Evolutionary conservation across 2,329 filamentous ascomycete genomes (phyloP).

Genomic region (Xylaria arbuscula): DNA sequence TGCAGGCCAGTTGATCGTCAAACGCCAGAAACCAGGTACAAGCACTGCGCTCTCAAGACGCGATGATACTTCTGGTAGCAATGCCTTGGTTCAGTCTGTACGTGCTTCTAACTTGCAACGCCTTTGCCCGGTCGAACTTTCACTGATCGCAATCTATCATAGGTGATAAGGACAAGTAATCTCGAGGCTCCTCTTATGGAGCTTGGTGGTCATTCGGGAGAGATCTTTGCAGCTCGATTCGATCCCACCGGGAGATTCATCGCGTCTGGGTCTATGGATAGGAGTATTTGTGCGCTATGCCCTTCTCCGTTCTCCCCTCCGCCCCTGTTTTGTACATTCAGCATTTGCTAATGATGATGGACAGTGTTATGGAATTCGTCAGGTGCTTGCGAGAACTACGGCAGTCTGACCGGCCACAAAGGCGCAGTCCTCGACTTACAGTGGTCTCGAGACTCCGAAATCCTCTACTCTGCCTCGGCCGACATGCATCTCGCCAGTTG

Average conservation of each 20-base stretch:
- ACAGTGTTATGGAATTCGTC: slow-evolving; percentile 93
- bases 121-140: not conserved
- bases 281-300: slow-evolving; percentile 78
- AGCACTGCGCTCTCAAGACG: slow-evolving; percentile 62
- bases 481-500: slow-evolving; percentile 94
- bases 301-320: not conserved
- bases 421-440: slow-evolving; percentile 91
- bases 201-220: slow-evolving; percentile 81
- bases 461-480: slow-evolving; percentile 91
- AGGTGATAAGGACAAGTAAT: slow-evolving; percentile 83
- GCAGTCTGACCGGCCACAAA: slow-evolving; percentile 86
- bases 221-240: slow-evolving; percentile 91
- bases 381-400: slow-evolving; percentile 94
- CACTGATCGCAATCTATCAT: slow-evolving; percentile 34
- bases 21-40: slow-evolving; percentile 79
- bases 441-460: slow-evolving; percentile 94
- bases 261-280: slow-evolving; percentile 95
- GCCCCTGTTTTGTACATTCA: not conserved
- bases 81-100: slow-evolving; percentile 64
- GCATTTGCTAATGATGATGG: slow-evolving; percentile 12
- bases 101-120: slow-evolving; percentile 42
- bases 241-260: slow-evolving; percentile 89
- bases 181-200: slow-evolving; percentile 95
- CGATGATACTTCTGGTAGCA: slow-evolving; percentile 57
- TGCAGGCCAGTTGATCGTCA: slow-evolving; percentile 83